phyloP scores from a whole-genome alignment of 1,284 basidiomycete genomes.

The Sporisorium reilianum region DNA sequence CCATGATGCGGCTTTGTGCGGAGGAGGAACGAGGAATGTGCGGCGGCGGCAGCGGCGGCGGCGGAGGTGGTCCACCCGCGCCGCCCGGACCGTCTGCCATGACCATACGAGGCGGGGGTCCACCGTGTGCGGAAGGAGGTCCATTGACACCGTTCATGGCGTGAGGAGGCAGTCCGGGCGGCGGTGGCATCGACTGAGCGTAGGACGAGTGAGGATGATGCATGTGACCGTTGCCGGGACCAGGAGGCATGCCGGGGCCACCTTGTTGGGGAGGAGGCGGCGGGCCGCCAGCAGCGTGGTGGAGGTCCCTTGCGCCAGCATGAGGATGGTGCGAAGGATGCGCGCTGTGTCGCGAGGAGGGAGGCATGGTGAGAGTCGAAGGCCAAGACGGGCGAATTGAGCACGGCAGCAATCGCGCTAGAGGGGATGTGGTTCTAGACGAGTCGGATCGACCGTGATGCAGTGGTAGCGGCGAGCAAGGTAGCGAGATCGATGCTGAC shows the following conservation, averaged over 20 bases:
- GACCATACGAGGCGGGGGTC: conserved; percentile 45
- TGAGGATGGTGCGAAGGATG: conserved; percentile 51
- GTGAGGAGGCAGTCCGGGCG: conserved; percentile 45
- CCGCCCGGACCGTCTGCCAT: conserved; percentile 41
- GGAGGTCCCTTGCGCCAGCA: conserved; percentile 31
- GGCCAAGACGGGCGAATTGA: too few relatives aligned
- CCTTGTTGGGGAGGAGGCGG: conserved; percentile 35
- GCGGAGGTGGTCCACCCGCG: conserved; percentile 36
- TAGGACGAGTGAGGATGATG: conserved; percentile 51
- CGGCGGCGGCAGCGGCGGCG: conserved; percentile 36
- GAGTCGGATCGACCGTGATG: neutral
- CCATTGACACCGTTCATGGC: conserved; percentile 47
- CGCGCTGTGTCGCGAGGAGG: conserved; percentile 37
- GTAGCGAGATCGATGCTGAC: neutral
- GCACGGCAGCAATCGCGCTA: neutral
- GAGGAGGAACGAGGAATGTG: conserved; percentile 51
- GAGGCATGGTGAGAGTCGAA: conserved; percentile 47
- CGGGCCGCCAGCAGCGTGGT: conserved; percentile 29
- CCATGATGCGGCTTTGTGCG: conserved; percentile 49
- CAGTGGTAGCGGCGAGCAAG: neutral
- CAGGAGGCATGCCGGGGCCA: conserved; percentile 33
- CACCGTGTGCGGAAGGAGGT: conserved; percentile 26
- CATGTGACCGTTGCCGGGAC: conserved; percentile 37
- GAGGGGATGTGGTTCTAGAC: neutral
- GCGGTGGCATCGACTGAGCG: conserved; percentile 49